Conservation (phyloP, 169 alveolate genomes). For the Plasmodium knowlesi region DNA sequence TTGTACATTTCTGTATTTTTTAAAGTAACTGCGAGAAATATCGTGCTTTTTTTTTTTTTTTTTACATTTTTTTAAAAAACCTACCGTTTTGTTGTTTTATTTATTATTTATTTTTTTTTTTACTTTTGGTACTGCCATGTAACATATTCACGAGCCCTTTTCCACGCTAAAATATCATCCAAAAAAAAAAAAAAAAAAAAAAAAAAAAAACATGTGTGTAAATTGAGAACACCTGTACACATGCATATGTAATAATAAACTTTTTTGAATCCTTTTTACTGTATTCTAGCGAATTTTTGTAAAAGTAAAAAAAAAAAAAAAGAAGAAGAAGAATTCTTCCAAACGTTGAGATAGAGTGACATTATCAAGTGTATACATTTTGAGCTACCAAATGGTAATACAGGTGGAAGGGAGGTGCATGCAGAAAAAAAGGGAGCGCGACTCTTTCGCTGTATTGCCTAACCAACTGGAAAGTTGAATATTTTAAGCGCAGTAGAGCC, state of each 20-base stretch:
- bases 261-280: not conserved
- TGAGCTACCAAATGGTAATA: not conserved
- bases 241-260: not conserved
- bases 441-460: not conserved
- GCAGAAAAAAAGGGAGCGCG: not conserved
- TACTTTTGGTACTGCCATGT: not conserved
- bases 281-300: not conserved
- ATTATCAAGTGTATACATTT: not conserved
- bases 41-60: not conserved
- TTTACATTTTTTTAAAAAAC: not conserved
- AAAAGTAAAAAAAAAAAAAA: not conserved
- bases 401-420: not conserved
- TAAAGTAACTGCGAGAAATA: not conserved
- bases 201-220: not conserved
- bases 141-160: not conserved
- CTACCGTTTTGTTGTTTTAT: not conserved
- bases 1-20: slow-evolving; percentile 1
- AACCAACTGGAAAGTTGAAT: not conserved
- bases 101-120: not conserved
- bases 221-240: not conserved
- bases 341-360: not conserved
- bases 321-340: not conserved
- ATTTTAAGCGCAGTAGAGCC: not conserved
- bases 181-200: not conserved
- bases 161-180: not conserved